phyloP scores from a whole-genome alignment of 208 protist species.

The Leishmania guyanensis region DNA sequence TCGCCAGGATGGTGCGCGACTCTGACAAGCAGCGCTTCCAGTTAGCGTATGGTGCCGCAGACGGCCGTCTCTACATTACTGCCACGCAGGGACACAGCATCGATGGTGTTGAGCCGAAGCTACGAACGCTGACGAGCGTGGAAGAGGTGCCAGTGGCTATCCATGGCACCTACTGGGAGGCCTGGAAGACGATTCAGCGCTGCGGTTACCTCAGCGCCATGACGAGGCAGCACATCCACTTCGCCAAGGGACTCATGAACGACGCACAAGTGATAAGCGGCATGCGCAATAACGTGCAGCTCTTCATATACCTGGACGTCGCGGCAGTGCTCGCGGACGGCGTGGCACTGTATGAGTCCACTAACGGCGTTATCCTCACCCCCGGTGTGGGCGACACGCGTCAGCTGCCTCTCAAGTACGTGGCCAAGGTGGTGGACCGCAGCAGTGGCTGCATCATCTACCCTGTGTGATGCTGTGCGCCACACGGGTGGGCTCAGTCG shows the following conservation, averaged over 20 bases:
- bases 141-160: constrained; percentile 50
- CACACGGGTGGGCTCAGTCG: neutral
- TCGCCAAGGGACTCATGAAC: constrained; percentile 68
- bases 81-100: constrained; percentile 89
- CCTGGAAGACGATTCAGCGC: constrained; percentile 56
- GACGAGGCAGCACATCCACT: constrained; percentile 90
- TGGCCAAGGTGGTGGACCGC: constrained; percentile 61
- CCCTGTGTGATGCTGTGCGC: neutral
- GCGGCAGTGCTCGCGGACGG: constrained; percentile 56
- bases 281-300: constrained; percentile 67
- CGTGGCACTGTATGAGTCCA: constrained; percentile 68
- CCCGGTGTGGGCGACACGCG: constrained; percentile 64
- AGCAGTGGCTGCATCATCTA: constrained; percentile 36
- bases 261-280: constrained; percentile 81
- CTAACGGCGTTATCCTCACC: constrained; percentile 89
- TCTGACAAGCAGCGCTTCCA: constrained; percentile 85
- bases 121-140: constrained; percentile 44
- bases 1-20: constrained; percentile 50
- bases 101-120: constrained; percentile 49
- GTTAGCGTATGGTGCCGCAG: constrained; percentile 42
- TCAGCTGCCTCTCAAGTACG: constrained; percentile 72
- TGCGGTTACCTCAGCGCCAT: constrained; percentile 86
- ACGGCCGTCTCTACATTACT: constrained; percentile 60
- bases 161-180: constrained; percentile 81
- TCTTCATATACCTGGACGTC: constrained; percentile 85